Percentiles rank a stretch among this genome's conserved stretches.
phyloP scores from a whole-genome alignment of 768 basidiomycete genomes.

The Trametes elegans region DNA sequence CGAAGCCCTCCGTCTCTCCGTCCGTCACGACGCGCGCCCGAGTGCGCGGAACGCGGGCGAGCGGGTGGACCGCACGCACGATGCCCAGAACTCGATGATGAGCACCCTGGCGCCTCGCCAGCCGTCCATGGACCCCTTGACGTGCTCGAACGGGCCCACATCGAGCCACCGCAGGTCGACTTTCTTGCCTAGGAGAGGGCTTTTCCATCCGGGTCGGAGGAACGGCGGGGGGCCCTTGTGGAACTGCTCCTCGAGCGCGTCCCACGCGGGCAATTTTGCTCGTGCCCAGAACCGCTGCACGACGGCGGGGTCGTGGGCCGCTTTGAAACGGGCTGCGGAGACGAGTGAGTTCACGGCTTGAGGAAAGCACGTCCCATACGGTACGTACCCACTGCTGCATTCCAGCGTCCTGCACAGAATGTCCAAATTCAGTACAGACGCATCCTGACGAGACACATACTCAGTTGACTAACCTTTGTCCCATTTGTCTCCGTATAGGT shows the following conservation, averaged over 20 bases:
- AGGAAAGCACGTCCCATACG: not conserved
- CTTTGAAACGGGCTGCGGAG: conserved; percentile 22
- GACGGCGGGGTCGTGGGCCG: conserved; percentile 25
- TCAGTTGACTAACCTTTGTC: conserved; percentile 26
- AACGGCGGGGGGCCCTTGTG: conserved; percentile 30
- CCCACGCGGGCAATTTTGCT: conserved; percentile 27
- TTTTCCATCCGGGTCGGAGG: conserved; percentile 31
- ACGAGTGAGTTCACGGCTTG: conserved; percentile 3
- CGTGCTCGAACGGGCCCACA: conserved; percentile 24
- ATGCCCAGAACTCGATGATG: conserved; percentile 33
- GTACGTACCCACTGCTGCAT: conserved; percentile 26
- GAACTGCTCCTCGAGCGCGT: conserved; percentile 27
- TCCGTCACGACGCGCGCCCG: not conserved
- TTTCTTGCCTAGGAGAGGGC: conserved; percentile 27
- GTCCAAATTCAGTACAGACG: not conserved
- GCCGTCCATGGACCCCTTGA: conserved; percentile 27
- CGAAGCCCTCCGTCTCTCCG: no score
- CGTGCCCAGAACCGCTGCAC: conserved; percentile 27
- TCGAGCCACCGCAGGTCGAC: conserved; percentile 31
- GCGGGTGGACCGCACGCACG: conserved; percentile 21
- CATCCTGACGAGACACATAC: not conserved
- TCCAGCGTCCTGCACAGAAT: conserved; percentile 17
- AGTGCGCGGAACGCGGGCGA: not conserved
- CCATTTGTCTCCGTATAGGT: conserved; percentile 31
- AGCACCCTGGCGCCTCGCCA: conserved; percentile 28